A percentile compares a stretch with the other conserved stretches of the same genome.
Evolutionary conservation across 2,329 filamentous ascomycete species (phyloP).

Genomic region (Fusarium nelsonii): DNA sequence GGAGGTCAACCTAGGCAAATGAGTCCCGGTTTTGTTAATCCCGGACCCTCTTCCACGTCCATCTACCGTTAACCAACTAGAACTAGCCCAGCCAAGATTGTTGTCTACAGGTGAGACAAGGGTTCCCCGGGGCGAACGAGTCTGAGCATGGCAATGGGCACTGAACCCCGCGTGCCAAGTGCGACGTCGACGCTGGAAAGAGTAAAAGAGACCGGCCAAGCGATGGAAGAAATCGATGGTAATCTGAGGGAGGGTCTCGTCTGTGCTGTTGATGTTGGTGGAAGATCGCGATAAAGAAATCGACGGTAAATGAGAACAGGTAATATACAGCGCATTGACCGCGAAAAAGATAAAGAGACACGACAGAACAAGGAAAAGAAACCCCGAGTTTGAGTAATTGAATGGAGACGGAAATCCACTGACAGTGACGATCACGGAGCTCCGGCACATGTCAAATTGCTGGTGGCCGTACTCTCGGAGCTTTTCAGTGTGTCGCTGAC

Average conservation of each 20-base stretch:
- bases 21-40: slow-evolving; percentile 5
- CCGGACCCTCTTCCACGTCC: slow-evolving; percentile 17
- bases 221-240: neutral
- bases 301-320: neutral
- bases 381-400: neutral
- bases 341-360: neutral
- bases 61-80: slow-evolving; percentile 7
- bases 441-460: slow-evolving; percentile 1
- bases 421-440: slow-evolving; percentile 22
- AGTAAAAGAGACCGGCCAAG: neutral
- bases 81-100: neutral
- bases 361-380: neutral
- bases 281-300: neutral
- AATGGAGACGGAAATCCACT: slow-evolving; percentile 15
- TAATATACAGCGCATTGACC: neutral
- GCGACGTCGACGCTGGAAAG: slow-evolving; percentile 5
- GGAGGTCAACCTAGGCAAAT: neutral
- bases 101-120: slow-evolving; percentile 3
- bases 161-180: slow-evolving; percentile 35
- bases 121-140: slow-evolving; percentile 8
- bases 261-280: slow-evolving; percentile 2
- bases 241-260: slow-evolving; percentile 32
- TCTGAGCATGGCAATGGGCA: slow-evolving; percentile 1
- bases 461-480: slow-evolving; percentile 12
- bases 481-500: neutral